A percentile compares a stretch with the other conserved stretches of the same genome.
phyloP scores from a whole-genome alignment of 2,329 filamentous ascomycete species.

The Lachnellula arida region DNA sequence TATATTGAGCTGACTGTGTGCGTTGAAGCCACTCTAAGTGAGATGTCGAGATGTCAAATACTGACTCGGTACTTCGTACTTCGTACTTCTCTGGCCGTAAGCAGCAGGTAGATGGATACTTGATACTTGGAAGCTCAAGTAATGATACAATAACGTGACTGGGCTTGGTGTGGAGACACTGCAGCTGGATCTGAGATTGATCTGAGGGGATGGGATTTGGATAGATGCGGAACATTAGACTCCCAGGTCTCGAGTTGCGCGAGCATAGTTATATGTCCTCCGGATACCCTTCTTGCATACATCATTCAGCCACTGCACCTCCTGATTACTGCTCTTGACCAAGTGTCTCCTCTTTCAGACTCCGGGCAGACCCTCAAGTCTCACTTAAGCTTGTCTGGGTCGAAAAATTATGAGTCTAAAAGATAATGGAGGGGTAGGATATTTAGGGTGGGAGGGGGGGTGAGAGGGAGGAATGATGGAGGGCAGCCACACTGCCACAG shows the following conservation, averaged over 20 bases:
- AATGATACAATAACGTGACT: slow-evolving; percentile 16
- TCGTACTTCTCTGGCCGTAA: background rate
- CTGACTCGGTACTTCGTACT: background rate
- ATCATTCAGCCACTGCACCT: slow-evolving; percentile 16
- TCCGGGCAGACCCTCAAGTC: slow-evolving; percentile 18
- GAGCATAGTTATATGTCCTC: slow-evolving; percentile 19
- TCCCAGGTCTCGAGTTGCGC: slow-evolving; percentile 13
- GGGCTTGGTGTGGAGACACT: slow-evolving; percentile 16
- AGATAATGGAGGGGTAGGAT: slow-evolving; percentile 2
- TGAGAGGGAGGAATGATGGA: background rate
- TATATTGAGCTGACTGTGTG: background rate
- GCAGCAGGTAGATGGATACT: background rate
- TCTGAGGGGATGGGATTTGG: slow-evolving; percentile 10
- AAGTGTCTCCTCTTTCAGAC: slow-evolving; percentile 12
- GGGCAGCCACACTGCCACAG: slow-evolving; percentile 5
- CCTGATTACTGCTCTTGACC: slow-evolving; percentile 26
- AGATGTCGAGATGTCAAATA: background rate
- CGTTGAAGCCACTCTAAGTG: background rate
- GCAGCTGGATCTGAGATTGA: slow-evolving; percentile 14
- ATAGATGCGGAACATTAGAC: slow-evolving; percentile 11
- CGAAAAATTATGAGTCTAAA: slow-evolving; percentile 7
- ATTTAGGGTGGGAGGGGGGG: slow-evolving; percentile 1
- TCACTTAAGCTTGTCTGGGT: slow-evolving; percentile 14
- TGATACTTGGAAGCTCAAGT: background rate
- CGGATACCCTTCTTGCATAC: slow-evolving; percentile 9